Evolutionary conservation across 2,329 filamentous ascomycete species (phyloP).

Genomic region (Cadophora luteo-olivacea): DNA sequence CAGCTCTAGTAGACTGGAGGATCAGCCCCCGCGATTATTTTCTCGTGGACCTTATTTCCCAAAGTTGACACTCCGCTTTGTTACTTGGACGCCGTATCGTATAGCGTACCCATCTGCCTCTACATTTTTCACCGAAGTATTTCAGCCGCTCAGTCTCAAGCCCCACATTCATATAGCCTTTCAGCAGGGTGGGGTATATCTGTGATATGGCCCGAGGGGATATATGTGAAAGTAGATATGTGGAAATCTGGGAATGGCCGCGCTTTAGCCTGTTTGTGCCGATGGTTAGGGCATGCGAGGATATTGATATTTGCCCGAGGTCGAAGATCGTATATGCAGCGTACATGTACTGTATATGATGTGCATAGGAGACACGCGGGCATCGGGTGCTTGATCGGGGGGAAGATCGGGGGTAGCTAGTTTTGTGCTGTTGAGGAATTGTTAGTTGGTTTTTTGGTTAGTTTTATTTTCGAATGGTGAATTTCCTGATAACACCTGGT

Average conservation of each 20-base stretch:
- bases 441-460: neutral
- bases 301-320: neutral
- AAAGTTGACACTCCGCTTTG: too few relatives aligned
- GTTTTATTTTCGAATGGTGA: too few relatives aligned
- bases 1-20: too few relatives aligned
- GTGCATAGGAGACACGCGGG: neutral
- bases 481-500: neutral
- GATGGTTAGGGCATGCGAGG: neutral
- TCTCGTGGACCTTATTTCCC: too few relatives aligned
- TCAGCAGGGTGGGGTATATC: neutral
- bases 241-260: neutral
- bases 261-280: constrained; percentile 9
- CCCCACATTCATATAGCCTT: neutral
- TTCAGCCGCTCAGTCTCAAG: neutral
- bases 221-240: neutral
- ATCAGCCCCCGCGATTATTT: too few relatives aligned
- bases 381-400: too few relatives aligned
- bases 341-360: neutral
- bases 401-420: neutral
- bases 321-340: neutral
- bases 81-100: too few relatives aligned
- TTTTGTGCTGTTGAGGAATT: neutral
- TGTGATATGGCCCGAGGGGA: neutral
- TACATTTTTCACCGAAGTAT: neutral
- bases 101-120: neutral